Base-by-base conservation (phyloP, 805 yeast species). In the Kazachstania bromeliacearum region DNA sequence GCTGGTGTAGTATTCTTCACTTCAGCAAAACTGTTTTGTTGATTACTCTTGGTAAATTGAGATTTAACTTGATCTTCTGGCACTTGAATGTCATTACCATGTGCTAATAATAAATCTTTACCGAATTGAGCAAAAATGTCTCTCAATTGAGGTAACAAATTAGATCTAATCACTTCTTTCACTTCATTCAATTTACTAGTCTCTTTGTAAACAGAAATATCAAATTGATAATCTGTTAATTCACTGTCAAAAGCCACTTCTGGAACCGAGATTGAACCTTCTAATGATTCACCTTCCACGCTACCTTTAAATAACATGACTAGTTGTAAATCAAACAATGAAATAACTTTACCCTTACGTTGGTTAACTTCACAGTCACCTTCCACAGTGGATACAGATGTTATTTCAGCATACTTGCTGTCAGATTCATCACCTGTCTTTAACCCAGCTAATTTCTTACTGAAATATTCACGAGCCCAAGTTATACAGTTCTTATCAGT, bases 281-380 rank as follows among this genome's bases (percentile, higher is more conserved):
- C 63, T 34, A 75, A 76, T 5, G 57, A 61, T 3, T 61, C 63
- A 8, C 54, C 65, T 5, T 48, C 56, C 20, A 59, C 61, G 8
- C 50, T 47, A 5, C 88, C 85, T 6, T 53, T 58, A 48, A 77
- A 73, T n/a, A 66, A 67, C 39, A 88, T 55, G 2, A 71, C 76
- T 33, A 88, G 42, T 42, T 77, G 71, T 55, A 92, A 65, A 51
- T 92, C 98, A 59, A 85, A 92, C 40, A 92, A 63, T 4, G 94
- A 82, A 49, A 92, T 88, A 18, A 89, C 94, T 59, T 89, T 88
- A 12, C 99, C 98, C 60, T 92, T 92, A 50, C 98, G 77, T 65
- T 92, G 98, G 47, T 85, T 81, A 21, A 92, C 97, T 55, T 88
- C 98, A 45, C 88, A 95, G 51, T 92, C 99, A 36, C 99, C 99